phyloP scores from a whole-genome alignment of 257 asterid species.

The Fraxinus anomala region DNA sequence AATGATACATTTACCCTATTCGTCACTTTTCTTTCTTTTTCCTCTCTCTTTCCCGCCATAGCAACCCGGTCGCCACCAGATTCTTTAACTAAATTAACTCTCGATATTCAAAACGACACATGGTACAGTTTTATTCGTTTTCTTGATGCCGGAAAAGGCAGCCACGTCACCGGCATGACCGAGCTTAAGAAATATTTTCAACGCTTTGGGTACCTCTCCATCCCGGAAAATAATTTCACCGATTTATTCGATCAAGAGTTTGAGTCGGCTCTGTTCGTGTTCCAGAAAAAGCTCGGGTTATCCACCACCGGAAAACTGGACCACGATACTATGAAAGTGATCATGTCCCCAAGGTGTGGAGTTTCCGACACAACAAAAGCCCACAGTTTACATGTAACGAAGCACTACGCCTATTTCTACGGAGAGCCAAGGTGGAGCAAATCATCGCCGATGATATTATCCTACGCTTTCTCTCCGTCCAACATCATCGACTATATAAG shows the following conservation, averaged over 20 bases:
- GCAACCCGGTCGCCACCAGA: slow-evolving; percentile 39
- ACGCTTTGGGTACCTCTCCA: slow-evolving; percentile 70
- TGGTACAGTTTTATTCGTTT: slow-evolving; percentile 62
- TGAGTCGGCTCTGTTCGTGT: slow-evolving; percentile 50
- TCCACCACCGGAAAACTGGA: slow-evolving; percentile 60
- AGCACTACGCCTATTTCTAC: slow-evolving; percentile 55
- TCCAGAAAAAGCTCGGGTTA: slow-evolving; percentile 62
- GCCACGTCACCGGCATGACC: slow-evolving; percentile 62
- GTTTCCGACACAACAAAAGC: slow-evolving; percentile 39
- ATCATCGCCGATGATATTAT: slow-evolving; percentile 46
- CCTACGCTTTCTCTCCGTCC: slow-evolving; percentile 67
- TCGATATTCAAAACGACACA: slow-evolving; percentile 35
- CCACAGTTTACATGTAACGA: slow-evolving; percentile 30
- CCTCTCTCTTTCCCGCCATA: slow-evolving; percentile 49
- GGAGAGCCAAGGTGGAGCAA: slow-evolving; percentile 73
- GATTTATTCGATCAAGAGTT: slow-evolving; percentile 65
- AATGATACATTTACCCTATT: slow-evolving; percentile 23
- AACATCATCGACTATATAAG: slow-evolving; percentile 50
- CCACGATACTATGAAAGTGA: slow-evolving; percentile 45
- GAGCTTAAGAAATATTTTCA: slow-evolving; percentile 76
- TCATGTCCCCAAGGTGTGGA: slow-evolving; percentile 77
- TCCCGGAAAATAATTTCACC: slow-evolving; percentile 35
- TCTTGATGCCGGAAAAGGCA: slow-evolving; percentile 67
- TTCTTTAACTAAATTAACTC: slow-evolving; percentile 35
- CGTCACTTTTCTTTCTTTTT: slow-evolving; percentile 13